These are phyloP conservation scores for Dendrocalamus sinicus DNA, from an alignment of 176 grass and related monocot genomes.

Conservation along the genomic window DNA sequence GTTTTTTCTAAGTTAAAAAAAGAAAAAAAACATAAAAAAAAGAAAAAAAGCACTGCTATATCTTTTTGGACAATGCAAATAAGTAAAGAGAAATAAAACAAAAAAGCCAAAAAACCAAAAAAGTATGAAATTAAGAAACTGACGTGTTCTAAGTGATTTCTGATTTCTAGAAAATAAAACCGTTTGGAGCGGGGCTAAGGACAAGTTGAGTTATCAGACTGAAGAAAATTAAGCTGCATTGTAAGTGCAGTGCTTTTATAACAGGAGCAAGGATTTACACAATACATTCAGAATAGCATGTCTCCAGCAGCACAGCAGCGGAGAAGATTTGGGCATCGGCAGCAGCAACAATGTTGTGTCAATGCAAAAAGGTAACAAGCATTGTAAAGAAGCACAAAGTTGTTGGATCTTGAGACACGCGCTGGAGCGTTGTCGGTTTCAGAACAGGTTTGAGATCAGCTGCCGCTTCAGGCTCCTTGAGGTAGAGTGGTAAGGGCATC, in stretches of 20 bases:
- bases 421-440: neutral
- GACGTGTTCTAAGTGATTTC: too few relatives aligned
- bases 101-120: too few relatives aligned
- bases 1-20: too few relatives aligned
- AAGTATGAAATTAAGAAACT: too few relatives aligned
- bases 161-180: too few relatives aligned
- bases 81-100: too few relatives aligned
- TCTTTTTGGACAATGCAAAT: too few relatives aligned
- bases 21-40: too few relatives aligned
- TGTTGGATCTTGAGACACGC: neutral
- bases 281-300: neutral
- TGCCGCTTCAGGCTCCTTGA: conserved; percentile 60
- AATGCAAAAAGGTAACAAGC: neutral
- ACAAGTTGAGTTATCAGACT: neutral
- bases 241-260: too few relatives aligned
- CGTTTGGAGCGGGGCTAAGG: too few relatives aligned
- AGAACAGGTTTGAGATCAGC: conserved; percentile 59
- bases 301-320: neutral
- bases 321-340: neutral
- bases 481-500: conserved; percentile 62
- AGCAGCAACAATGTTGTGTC: neutral
- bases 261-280: too few relatives aligned
- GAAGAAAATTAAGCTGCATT: neutral
- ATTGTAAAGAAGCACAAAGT: neutral
- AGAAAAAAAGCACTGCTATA: too few relatives aligned